Evolutionary conservation across 306 rosid genomes (phyloP), one percentile per base, ranked within the genome.

Genomic region (Cyclanthera cordifolia): DNA sequence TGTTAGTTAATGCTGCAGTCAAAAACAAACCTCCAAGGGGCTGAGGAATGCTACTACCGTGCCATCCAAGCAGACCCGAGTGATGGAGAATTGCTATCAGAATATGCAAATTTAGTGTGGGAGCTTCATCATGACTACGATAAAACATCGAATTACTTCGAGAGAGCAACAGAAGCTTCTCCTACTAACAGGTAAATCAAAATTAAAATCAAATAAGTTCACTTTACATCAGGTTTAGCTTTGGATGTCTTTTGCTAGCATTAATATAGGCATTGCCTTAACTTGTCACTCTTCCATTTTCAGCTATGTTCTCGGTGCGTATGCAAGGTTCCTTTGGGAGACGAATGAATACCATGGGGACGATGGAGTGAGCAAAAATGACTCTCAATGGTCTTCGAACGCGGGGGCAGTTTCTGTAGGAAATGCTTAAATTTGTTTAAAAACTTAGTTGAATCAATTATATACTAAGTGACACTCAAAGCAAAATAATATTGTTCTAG

Each of bases 261-360:
- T 17, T 17, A 34, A 34, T 14, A 17, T 10, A 7, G 45, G 28
- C 55, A 47, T 58, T 50, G 60, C 47, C 50, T 60, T 61, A 49
- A 21, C 47, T n/a, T 28, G 2, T 28, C 4, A 4, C 7, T 34
- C 41, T 79, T 46, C 73, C 73, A 43, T 30, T 70, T 79, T 68
- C 89, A 93, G 98, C 81, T 57, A 79, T 75, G 82, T 87, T 76
- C 89, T 84, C 69, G 96, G 89, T 41, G 90, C 96, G 16, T 84
- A 93, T 72, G 88, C 94, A 55, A 69, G 71, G 71, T 89, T 93
- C 78, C 95, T 93, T 48, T 87, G 96, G 98, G 91, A 89, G 77
- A 74, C 37, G 3, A 95, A 79, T 17, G 95, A 82, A 21, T 4
- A 5, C 34, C 85, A 70, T 1, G 88, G 75, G 73, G 79, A 77